Evolutionary conservation across 176 grass and related monocot genomes (phyloP).

Genomic region (Thinopyrum elongatum): DNA sequence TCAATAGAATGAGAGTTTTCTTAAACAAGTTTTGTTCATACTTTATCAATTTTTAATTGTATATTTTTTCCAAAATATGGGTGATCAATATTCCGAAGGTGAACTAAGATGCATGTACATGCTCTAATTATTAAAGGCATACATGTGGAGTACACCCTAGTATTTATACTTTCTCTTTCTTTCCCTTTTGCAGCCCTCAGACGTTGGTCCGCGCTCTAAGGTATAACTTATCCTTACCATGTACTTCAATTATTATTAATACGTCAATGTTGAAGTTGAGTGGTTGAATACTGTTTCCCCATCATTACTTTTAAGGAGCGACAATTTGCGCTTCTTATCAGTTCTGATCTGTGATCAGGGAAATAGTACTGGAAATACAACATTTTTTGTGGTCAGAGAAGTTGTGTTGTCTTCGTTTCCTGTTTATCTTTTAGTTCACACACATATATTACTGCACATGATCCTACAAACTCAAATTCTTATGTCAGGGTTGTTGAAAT

Average conservation of each 20-base stretch:
- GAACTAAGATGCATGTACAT: conserved; percentile 20
- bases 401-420: not conserved
- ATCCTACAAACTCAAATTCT: conserved; percentile 35
- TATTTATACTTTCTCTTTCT: conserved; percentile 43
- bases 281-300: conserved; percentile 8
- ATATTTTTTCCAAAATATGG: conserved; percentile 18
- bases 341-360: conserved; percentile 7
- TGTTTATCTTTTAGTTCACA: conserved; percentile 10
- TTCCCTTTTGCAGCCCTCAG: conserved; percentile 79
- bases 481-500: conserved; percentile 92
- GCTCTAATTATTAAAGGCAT: conserved; percentile 29
- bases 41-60: not conserved
- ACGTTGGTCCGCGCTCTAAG: conserved; percentile 93
- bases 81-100: not conserved
- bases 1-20: not conserved
- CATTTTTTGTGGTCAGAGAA: conserved; percentile 6
- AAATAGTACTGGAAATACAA: conserved; percentile 8
- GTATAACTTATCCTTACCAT: conserved; percentile 47
- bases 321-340: not conserved
- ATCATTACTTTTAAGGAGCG: not conserved
- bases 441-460: conserved; percentile 16
- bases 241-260: conserved; percentile 19
- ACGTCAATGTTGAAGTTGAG: conserved; percentile 7
- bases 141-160: not conserved
- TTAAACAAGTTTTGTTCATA: not conserved